A percentile compares a stretch with the other conserved stretches of the same genome.
Evolutionary conservation across 2,329 filamentous ascomycete genomes (phyloP).

Genomic region (Neonectria magnoliae): DNA sequence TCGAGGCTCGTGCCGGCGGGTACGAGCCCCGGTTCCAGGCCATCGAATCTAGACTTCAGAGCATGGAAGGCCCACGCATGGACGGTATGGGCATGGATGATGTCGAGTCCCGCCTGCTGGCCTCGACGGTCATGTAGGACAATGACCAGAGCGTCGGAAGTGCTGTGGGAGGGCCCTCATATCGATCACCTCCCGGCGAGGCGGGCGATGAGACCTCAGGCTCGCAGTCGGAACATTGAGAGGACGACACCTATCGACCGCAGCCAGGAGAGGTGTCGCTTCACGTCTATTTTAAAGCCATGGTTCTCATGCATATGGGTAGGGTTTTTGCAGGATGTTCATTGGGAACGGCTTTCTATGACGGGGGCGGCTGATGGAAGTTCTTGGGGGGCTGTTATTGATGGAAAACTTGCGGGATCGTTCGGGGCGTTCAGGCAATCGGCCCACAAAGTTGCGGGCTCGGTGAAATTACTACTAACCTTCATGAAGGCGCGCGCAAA

Average conservation of each 20-base stretch:
- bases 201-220: neutral
- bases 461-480: slow-evolving; percentile 36
- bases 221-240: slow-evolving; percentile 20
- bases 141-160: slow-evolving; percentile 28
- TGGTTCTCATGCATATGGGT: slow-evolving; percentile 16
- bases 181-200: slow-evolving; percentile 20
- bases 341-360: slow-evolving; percentile 29
- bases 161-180: slow-evolving; percentile 6
- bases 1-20: slow-evolving; percentile 57
- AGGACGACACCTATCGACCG: slow-evolving; percentile 14
- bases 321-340: slow-evolving; percentile 30
- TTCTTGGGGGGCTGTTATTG: slow-evolving; percentile 38
- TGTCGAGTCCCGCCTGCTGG: slow-evolving; percentile 55
- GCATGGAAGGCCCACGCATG: slow-evolving; percentile 55
- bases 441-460: slow-evolving; percentile 41
- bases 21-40: slow-evolving; percentile 58
- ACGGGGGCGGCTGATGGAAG: slow-evolving; percentile 24
- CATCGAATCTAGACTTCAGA: slow-evolving; percentile 54
- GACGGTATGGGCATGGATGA: slow-evolving; percentile 57
- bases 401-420: slow-evolving; percentile 42
- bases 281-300: slow-evolving; percentile 25
- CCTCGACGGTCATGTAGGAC: slow-evolving; percentile 56
- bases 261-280: slow-evolving; percentile 12
- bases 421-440: slow-evolving; percentile 43
- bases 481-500: slow-evolving; percentile 42